Percentiles rank a stretch among this genome's conserved stretches.
phyloP scores from a whole-genome alignment of 2,329 filamentous ascomycete genomes.

The Aspergillus pseudotamarii region DNA sequence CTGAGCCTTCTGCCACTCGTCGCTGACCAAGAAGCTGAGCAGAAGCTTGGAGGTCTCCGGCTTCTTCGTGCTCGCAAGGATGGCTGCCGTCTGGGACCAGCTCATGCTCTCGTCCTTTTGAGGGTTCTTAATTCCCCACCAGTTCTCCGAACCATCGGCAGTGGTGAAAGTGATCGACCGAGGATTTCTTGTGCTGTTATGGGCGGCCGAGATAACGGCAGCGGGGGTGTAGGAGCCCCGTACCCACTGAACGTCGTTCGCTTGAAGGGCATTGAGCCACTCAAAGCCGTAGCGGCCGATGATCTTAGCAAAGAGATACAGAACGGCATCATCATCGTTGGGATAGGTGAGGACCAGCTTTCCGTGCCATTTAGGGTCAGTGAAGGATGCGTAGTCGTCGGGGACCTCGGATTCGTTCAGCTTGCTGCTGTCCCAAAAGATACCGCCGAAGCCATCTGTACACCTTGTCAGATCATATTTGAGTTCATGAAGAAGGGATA shows the following conservation, averaged over 20 bases:
- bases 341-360: constrained; percentile 3
- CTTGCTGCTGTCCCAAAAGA: not conserved
- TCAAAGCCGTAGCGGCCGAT: not conserved
- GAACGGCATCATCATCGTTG: not conserved
- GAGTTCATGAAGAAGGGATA: too few species aligned
- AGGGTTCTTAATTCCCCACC: not conserved
- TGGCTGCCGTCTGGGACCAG: not conserved
- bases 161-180: not conserved
- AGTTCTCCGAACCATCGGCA: not conserved
- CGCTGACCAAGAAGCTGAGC: constrained; percentile 1
- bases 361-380: not conserved
- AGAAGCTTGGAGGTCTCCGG: not conserved
- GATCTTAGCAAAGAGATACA: not conserved
- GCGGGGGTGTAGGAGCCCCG: not conserved
- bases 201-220: not conserved
- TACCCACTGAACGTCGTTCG: constrained; percentile 2
- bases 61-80: not conserved
- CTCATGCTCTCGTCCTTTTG: not conserved
- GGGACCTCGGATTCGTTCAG: not conserved
- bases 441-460: not conserved
- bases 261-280: not conserved
- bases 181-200: not conserved
- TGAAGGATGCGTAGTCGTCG: not conserved
- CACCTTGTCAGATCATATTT: not conserved
- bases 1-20: not conserved